Evolutionary conservation across 768 basidiomycete species (phyloP), one percentile per base, ranked within the genome.

Genomic region (Leccinum incarnatum): DNA sequence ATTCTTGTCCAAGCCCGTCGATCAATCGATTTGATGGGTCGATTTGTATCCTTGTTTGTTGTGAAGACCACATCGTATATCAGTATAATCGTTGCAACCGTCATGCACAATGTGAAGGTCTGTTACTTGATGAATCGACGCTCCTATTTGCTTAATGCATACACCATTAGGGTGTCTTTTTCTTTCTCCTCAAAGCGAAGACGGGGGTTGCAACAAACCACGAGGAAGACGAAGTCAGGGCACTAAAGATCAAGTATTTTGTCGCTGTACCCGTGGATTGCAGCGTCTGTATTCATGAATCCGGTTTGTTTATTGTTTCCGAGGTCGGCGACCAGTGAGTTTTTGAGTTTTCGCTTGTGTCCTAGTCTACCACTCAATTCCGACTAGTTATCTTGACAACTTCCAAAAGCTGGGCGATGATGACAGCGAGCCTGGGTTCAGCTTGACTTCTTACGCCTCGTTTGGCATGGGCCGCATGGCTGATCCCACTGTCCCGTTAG

Each of bases 41-140:
- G 2, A 98, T 96, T 32, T 97, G 97, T 57, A 96, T 98, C 19
- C 84, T 99, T 46, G 88, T 99, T n/a, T 99, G 97, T 75, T 94
- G 93, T 64, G 97, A 99, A 78, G 89, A 98, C 74, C 93, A 98
- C 70, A 93, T 99, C 64, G 97, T 98, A 61, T 99, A 97, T 76
- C 87, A 95, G 63, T n/a, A 93, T 99, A 69, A 96, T 99, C 59
- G 89, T 88, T 0, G 79, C 94, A 11, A 93, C 93, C 9, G 95
- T 98, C 56, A 98, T 98, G 96, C 97, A 99, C 82, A 98, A 98
- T 77, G 98, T 99, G 93, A 95, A 93, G 90, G 95, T 91, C 19
- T n/a, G 72, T 64, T 27, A 8, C 6, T 19, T 21, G 7, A 40
- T 45, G 15, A n/a, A 36, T 36, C 11, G 8, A 53, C 55, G 74